Base-by-base conservation (phyloP, 805 yeast genomes). In the Saccharomycodes ludwigii region DNA sequence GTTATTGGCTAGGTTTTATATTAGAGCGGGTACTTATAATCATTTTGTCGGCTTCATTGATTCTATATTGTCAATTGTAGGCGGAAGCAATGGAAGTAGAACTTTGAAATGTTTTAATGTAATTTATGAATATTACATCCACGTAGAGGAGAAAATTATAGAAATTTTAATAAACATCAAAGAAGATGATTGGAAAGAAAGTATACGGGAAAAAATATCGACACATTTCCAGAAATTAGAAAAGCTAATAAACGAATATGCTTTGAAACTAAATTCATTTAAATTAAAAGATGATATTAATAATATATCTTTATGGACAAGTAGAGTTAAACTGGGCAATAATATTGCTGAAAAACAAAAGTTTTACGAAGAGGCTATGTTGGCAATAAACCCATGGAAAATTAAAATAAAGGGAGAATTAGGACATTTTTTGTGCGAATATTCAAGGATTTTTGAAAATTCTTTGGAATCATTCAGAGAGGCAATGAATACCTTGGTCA, bases 301-400 rank as follows among this genome's bases (percentile, higher is more conserved):
- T 44, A 66, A 71, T 37, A 69, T 81, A 4, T 66, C 62, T 18
- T 66, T 65, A 32, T 88, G 96, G 96, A 52, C 74, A 25, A 68
- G 69, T 30, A 61, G 94, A 33, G 63, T 73, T 0, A 55, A 58
- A 0, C 40, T 78, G 1, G 64, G 61, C 40, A 61, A 63, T 12
- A 44, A 57, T 3, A 48, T 56, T 4, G 44, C 43, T 3, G 60
- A 65, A 16, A 41, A 60, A 22, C 46, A 58, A 11, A 54, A 68
- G n/a, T 64, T 67, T 3, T 81, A 68, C 51, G 73, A 74, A 1
- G 56, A 68, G 12, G 95, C 94, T 0, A 61, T 86, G 6, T 58
- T 68, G 3, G 56, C 66, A 2, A 73, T 88, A 11, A 69, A 78
- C 37, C 88, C 94, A 0, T 52, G 65, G 15, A 64, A 62, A 36